Base-by-base conservation (phyloP, 495 filamentous ascomycete species). In the Halenospora varia region DNA sequence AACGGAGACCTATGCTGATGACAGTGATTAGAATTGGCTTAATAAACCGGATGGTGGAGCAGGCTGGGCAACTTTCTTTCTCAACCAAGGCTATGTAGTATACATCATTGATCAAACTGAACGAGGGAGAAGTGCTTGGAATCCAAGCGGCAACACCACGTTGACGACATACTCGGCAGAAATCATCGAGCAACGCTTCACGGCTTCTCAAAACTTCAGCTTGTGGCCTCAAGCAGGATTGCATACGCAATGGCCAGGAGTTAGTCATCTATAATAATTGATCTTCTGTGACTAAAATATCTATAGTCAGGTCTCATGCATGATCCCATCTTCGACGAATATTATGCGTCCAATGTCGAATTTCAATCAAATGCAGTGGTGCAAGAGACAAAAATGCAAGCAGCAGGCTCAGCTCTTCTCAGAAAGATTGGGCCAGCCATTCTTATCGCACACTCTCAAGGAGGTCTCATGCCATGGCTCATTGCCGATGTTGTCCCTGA, bases 201-300 rank as follows among this genome's bases (percentile, higher is more conserved):
- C 77, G 10, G 76, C 71, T 6, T 53, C 65, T 46, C 55, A 67
- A 46, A 58, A 72, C n/a, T 45, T 60, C 51, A 64, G 62, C n/a
- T 62, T 62, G 6, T 82, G 75, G 71, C 71, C 71, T 0, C 73
- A 74, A 62, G 75, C 77, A 17, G 53, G 63, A 25, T 62, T 72
- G 19, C 79, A 82, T 52, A 77, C 72, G n/a, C 78, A 84, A 70
- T 84, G 78, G 75, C 78, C 80, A 11, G 78, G 80, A 26, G 61
- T 64, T 52, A 49, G 61, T 54, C n/a, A 2, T 40, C 23, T 23
- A n/a, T 41, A 17, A 3, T 39, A 11, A 10, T 22, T 17, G 15
- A 25, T 20, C 57, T 2, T 10, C 6, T 4, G 6, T 23, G 20
- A 22, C 22, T 40, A 41, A 60, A 11, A 44, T 22, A 6, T n/a